Conservation (phyloP, 768 basidiomycete species). For the Russula abietina region DNA sequence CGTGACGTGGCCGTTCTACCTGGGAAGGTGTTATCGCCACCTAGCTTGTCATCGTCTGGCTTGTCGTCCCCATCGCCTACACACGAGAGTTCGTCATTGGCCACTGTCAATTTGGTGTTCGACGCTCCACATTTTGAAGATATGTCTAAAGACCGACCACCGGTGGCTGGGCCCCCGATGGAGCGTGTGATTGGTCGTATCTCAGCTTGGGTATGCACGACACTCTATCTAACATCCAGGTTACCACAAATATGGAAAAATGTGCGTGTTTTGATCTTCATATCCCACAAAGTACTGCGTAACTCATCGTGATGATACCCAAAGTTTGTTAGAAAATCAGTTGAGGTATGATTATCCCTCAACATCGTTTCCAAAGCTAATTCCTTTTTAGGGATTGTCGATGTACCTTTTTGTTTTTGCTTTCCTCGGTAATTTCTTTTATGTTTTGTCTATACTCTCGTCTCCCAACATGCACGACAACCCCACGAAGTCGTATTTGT, state of each 20-base stretch:
- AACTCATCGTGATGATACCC: conserved; percentile 3
- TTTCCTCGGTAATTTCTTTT: conserved; percentile 89
- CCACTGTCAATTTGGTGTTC: conserved; percentile 9
- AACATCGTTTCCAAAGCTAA: conserved; percentile 3
- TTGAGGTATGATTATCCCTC: conserved; percentile 49
- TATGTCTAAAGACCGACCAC: conserved; percentile 1
- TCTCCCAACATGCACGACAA: conserved; percentile 59
- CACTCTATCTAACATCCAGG: conserved; percentile 86
- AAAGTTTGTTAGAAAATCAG: conserved; percentile 84
- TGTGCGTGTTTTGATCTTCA: conserved; percentile 45
- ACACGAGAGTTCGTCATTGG: conserved; percentile 1
- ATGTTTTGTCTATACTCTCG: conserved; percentile 83
- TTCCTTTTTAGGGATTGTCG: conserved; percentile 65
- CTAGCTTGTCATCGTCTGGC: not conserved
- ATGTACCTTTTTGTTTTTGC: conserved; percentile 92
- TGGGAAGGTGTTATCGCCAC: conserved; percentile 44
- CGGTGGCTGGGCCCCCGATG: conserved; percentile 29
- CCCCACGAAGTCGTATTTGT: conserved; percentile 54
- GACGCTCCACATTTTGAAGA: conserved; percentile 5
- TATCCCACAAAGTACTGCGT: not conserved
- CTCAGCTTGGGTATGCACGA: conserved; percentile 92
- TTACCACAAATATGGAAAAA: conserved; percentile 99
- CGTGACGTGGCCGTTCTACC: conserved; percentile 32
- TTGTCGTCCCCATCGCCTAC: not conserved
- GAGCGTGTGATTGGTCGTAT: conserved; percentile 80